Evolutionary conservation across 73 alveolate species (phyloP).

Genomic region (Paramecium caudatum): DNA sequence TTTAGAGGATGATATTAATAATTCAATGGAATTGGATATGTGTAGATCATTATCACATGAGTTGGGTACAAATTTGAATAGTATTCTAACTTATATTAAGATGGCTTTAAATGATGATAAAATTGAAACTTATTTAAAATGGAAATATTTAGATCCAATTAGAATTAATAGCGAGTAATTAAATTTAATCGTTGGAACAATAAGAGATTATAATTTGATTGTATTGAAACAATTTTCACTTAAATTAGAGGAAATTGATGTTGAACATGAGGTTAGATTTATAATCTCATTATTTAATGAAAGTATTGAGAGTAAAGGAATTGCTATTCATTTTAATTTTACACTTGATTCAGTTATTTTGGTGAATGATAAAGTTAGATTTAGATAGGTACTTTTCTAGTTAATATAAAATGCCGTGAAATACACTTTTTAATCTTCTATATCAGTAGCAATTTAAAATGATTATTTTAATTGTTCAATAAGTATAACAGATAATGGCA

Average conservation of each 20-base stretch:
- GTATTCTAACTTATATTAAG: neutral
- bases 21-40: conserved; percentile 12
- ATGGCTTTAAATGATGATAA: neutral
- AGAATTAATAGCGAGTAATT: conserved; percentile 45
- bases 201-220: conserved; percentile 56
- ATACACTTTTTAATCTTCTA: conserved; percentile 6
- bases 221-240: neutral
- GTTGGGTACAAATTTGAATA: conserved; percentile 40
- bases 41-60: conserved; percentile 66
- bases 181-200: conserved; percentile 7
- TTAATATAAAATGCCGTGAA: conserved; percentile 23
- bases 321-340: neutral
- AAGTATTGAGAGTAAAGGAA: conserved; percentile 24
- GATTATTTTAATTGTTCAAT: neutral
- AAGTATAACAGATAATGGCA: conserved; percentile 23
- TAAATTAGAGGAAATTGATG: neutral
- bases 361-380: conserved; percentile 23
- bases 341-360: neutral
- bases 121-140: neutral
- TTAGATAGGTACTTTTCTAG: conserved; percentile 19
- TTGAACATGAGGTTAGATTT: neutral
- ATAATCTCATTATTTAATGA: neutral
- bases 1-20: neutral
- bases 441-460: neutral
- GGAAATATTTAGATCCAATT: conserved; percentile 33